These are phyloP conservation scores for Melampsora larici-populina DNA, from an alignment of 1,284 basidiomycete genomes.

Conservation along the genomic window DNA sequence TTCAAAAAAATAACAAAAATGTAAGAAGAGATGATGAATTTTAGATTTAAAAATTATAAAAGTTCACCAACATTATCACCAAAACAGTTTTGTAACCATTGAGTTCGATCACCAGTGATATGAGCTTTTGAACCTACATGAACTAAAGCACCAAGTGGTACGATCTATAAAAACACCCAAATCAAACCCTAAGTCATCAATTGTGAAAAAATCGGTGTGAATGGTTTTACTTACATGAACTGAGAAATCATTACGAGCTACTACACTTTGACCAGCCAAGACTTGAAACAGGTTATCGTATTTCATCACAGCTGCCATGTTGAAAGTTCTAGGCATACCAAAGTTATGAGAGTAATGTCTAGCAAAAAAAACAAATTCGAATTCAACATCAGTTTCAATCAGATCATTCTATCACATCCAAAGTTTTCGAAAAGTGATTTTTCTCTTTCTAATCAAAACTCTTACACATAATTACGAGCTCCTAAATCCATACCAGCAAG, in stretches of 20 bases:
- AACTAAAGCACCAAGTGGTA: constrained; percentile 23
- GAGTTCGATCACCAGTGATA: constrained; percentile 36
- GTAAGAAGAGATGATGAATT: too few relatives aligned
- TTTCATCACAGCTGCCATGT: not conserved
- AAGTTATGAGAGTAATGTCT: constrained; percentile 37
- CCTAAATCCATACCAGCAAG: constrained; percentile 44
- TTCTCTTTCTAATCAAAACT: not conserved
- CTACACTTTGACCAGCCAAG: constrained; percentile 44
- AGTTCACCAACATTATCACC: constrained; percentile 21
- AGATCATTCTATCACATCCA: too few relatives aligned
- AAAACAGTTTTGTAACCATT: constrained; percentile 43
- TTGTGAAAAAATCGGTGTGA: not conserved
- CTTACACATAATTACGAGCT: constrained; percentile 16
- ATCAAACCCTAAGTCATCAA: too few relatives aligned
- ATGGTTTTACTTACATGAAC: constrained; percentile 34
- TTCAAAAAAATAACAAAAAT: not conserved
- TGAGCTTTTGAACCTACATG: constrained; percentile 45
- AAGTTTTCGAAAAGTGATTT: too few relatives aligned
- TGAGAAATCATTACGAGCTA: constrained; percentile 44
- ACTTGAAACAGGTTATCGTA: constrained; percentile 44
- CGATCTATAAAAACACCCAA: not conserved
- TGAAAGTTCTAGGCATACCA: constrained; percentile 13
- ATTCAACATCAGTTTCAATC: not conserved
- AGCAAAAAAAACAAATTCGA: not conserved
- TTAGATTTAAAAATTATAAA: too few relatives aligned